Conservation (phyloP, 2,329 filamentous ascomycete genomes). For the Exophiala dermatitidis region DNA sequence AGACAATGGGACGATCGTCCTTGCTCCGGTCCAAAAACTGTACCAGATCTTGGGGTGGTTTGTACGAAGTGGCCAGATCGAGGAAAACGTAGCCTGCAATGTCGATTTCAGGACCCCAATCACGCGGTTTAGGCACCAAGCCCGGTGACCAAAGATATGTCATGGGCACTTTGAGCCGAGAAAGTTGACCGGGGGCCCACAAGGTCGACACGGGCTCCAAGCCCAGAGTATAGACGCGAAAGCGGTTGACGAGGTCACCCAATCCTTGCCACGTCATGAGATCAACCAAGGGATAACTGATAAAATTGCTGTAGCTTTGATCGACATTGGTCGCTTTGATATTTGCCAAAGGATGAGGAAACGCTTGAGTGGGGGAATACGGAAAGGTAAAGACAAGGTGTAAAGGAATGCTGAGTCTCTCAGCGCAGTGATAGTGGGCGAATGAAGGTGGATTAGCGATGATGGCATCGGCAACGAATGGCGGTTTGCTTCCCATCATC, state of each 20-base stretch:
- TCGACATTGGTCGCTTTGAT: slow-evolving; percentile 68
- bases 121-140: slow-evolving; percentile 48
- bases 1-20: slow-evolving; percentile 30
- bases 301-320: slow-evolving; percentile 67
- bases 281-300: slow-evolving; percentile 72
- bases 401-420: slow-evolving; percentile 32
- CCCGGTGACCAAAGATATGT: slow-evolving; percentile 58
- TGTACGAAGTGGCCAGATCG: slow-evolving; percentile 41
- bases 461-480: slow-evolving; percentile 35
- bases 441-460: slow-evolving; percentile 37
- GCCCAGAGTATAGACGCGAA: slow-evolving; percentile 60
- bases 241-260: slow-evolving; percentile 69
- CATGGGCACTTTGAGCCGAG: slow-evolving; percentile 65
- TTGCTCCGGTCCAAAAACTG: slow-evolving; percentile 26
- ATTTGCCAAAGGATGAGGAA: slow-evolving; percentile 70
- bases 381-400: slow-evolving; percentile 47
- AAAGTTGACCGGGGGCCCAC: slow-evolving; percentile 68
- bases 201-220: slow-evolving; percentile 68
- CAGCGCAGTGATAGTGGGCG: slow-evolving; percentile 34
- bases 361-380: slow-evolving; percentile 63
- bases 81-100: slow-evolving; percentile 51
- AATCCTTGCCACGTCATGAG: slow-evolving; percentile 56
- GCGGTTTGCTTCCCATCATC: slow-evolving; percentile 54
- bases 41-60: slow-evolving; percentile 36
- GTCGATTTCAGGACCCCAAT: slow-evolving; percentile 50